A percentile compares a stretch with the other conserved stretches of the same genome.
Conservation (phyloP, 345 rosid genomes). For the Salix arbutifolia region DNA sequence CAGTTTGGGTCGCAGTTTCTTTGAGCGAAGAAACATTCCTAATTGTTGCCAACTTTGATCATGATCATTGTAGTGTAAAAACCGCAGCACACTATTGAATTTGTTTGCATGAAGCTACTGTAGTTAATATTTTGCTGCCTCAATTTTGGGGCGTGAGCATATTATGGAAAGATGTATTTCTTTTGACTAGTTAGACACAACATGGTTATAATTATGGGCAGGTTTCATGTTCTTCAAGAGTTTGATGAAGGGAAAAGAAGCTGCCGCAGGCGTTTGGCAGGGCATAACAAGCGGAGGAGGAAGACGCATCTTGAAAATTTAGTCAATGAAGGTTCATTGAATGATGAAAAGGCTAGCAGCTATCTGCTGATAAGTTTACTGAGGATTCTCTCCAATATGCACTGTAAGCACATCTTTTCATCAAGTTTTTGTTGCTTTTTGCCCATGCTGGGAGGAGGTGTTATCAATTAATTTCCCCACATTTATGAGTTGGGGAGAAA, state of each 20-base stretch:
- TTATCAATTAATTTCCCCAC: too few species aligned
- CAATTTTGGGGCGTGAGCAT: neutral
- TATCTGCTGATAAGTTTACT: conserved; percentile 72
- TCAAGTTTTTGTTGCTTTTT: neutral
- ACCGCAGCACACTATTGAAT: neutral
- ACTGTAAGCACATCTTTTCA: conserved; percentile 44
- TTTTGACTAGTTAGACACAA: conserved; percentile 21
- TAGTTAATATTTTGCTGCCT: neutral
- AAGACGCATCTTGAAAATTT: conserved; percentile 81
- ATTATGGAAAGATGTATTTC: neutral
- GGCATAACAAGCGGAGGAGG: conserved; percentile 94
- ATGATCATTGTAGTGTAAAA: neutral
- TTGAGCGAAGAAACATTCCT: neutral
- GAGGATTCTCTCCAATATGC: conserved; percentile 85
- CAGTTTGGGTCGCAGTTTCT: neutral
- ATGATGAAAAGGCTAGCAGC: conserved; percentile 72
- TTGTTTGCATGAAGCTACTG: neutral
- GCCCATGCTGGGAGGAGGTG: neutral
- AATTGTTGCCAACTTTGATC: neutral
- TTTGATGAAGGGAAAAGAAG: conserved; percentile 99
- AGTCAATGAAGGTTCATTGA: conserved; percentile 46
- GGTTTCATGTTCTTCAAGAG: conserved; percentile 95
- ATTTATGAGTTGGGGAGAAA: too few species aligned
- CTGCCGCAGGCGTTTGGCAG: conserved; percentile 97
- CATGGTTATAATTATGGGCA: conserved; percentile 35